Percentiles rank a stretch among this genome's conserved stretches.
phyloP scores from a whole-genome alignment of 2,329 filamentous ascomycete species.

The Hypomyces rosellus region DNA sequence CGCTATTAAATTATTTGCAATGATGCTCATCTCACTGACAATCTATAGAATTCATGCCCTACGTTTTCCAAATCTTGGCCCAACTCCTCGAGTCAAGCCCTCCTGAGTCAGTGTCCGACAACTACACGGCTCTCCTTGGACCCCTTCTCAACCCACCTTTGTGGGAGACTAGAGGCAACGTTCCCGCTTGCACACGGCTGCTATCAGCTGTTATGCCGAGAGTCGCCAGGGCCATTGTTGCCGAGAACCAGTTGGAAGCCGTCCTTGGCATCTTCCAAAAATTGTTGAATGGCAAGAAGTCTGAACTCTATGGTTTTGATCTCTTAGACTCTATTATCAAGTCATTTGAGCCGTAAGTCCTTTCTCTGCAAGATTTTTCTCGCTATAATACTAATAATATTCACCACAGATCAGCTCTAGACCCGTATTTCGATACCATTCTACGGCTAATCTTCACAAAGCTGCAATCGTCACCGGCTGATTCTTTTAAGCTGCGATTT shows the following conservation, averaged over 20 bases:
- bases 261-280: constrained; percentile 96
- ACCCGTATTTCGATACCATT: constrained; percentile 73
- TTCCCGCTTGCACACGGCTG: constrained; percentile 82
- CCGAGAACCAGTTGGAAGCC: constrained; percentile 75
- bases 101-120: constrained; percentile 66
- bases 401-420: constrained; percentile 49
- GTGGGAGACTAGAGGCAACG: constrained; percentile 90
- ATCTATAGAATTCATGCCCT: constrained; percentile 77
- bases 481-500: constrained; percentile 80
- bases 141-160: constrained; percentile 74
- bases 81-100: constrained; percentile 84
- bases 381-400: constrained; percentile 18
- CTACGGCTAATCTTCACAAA: constrained; percentile 75
- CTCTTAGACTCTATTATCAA: constrained; percentile 75
- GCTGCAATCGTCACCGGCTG: constrained; percentile 61
- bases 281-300: constrained; percentile 72
- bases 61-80: constrained; percentile 92
- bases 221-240: constrained; percentile 64
- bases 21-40: constrained; percentile 14
- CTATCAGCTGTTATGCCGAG: constrained; percentile 78
- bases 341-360: constrained; percentile 61
- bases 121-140: constrained; percentile 72
- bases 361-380: not conserved
- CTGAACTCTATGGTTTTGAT: constrained; percentile 83
- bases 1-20: constrained; percentile 16